phyloP scores from a whole-genome alignment of 352 stramenopile species.

The Paralagenidium karlingii region DNA sequence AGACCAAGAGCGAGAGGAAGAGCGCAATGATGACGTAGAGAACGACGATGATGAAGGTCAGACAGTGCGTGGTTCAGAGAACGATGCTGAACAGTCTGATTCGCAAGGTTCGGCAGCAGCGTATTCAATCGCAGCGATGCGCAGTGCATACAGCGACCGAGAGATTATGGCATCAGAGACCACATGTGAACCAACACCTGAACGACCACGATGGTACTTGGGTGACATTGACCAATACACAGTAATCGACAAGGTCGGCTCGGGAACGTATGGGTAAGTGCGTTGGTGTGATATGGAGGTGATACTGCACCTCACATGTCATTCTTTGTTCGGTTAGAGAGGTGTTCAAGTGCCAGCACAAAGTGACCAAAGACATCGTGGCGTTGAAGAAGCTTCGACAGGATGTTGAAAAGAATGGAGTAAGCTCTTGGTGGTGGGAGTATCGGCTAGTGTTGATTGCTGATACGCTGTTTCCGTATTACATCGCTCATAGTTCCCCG shows the following conservation, averaged over 20 bases:
- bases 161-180: conserved; percentile 57
- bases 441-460: background rate
- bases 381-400: conserved; percentile 76
- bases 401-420: conserved; percentile 79
- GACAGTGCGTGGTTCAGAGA: too few species aligned
- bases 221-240: conserved; percentile 80
- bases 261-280: conserved; percentile 72
- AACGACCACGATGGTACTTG: conserved; percentile 62
- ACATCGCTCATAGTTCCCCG: conserved; percentile 62
- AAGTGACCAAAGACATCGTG: conserved; percentile 78
- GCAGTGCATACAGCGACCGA: conserved; percentile 47
- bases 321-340: conserved; percentile 23
- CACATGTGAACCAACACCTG: conserved; percentile 4
- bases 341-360: conserved; percentile 84
- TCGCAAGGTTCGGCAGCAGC: too few species aligned
- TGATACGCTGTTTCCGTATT: background rate
- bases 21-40: too few species aligned
- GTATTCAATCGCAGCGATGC: conserved; percentile 56
- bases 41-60: too few species aligned
- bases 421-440: conserved; percentile 13
- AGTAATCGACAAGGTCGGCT: conserved; percentile 83
- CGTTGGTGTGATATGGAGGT: background rate
- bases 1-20: too few species aligned
- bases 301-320: conserved; percentile 1
- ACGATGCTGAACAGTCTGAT: too few species aligned